A percentile compares a stretch with the other conserved stretches of the same genome.
These are phyloP conservation scores for Plantago rigida DNA, from an alignment of 305 asterid genomes.

Conservation along the genomic window DNA sequence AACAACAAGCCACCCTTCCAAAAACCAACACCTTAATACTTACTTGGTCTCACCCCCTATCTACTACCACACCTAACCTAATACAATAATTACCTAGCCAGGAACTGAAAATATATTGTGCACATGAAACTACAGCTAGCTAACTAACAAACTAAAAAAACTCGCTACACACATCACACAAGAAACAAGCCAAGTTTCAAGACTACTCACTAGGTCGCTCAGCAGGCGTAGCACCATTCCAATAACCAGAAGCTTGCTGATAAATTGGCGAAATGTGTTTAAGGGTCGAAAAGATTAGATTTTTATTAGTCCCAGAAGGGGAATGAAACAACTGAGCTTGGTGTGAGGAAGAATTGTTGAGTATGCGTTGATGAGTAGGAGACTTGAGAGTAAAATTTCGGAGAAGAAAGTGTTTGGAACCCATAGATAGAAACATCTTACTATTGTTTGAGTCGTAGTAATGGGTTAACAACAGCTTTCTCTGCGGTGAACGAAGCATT, in stretches of 20 bases:
- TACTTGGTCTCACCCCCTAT: too few species aligned
- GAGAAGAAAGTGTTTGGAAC: conserved; percentile 35
- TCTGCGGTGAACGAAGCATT: conserved; percentile 34
- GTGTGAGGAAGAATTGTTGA: conserved; percentile 18
- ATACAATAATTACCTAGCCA: too few species aligned
- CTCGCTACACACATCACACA: not conserved
- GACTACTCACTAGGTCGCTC: conserved; percentile 45
- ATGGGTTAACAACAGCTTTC: conserved; percentile 26
- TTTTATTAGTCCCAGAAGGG: conserved; percentile 16
- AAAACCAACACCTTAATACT: not conserved
- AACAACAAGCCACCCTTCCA: not conserved
- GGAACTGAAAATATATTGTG: not conserved
- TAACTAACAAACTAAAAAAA: not conserved
- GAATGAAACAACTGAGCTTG: conserved; percentile 17
- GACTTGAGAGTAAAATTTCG: conserved; percentile 26
- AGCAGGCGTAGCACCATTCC: conserved; percentile 39
- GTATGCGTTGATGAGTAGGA: conserved; percentile 16
- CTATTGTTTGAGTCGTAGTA: conserved; percentile 18
- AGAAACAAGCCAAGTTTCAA: not conserved
- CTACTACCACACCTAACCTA: too few species aligned
- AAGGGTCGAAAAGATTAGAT: conserved; percentile 24
- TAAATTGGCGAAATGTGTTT: conserved; percentile 31
- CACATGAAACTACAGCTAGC: not conserved
- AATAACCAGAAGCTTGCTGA: conserved; percentile 28
- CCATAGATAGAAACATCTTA: conserved; percentile 30